Conservation (phyloP, 495 filamentous ascomycete species). For the Cryomyces minteri region DNA sequence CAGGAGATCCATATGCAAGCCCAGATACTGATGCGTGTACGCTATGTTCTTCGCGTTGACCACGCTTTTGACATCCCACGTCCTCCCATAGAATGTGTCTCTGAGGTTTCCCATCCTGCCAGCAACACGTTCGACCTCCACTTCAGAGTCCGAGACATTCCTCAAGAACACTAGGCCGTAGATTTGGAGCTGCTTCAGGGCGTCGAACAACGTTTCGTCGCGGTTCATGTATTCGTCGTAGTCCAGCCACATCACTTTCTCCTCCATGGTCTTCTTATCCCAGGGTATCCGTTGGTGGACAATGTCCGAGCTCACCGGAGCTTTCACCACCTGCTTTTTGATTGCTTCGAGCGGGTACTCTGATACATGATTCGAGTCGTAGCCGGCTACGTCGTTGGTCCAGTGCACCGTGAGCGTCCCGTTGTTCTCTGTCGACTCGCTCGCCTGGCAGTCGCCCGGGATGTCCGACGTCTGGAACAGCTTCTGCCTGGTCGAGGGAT, state of each 20-base stretch:
- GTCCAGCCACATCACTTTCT: conserved; percentile 31
- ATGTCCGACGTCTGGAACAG: conserved; percentile 60
- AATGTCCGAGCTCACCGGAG: background rate
- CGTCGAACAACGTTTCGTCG: conserved; percentile 30
- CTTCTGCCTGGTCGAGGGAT: conserved; percentile 68
- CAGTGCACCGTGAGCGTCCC: conserved; percentile 38
- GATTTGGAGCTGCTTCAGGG: conserved; percentile 31
- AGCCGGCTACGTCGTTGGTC: conserved; percentile 36
- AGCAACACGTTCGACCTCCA: conserved; percentile 47
- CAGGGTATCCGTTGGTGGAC: conserved; percentile 17
- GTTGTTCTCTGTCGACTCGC: conserved; percentile 13
- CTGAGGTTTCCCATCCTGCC: conserved; percentile 53
- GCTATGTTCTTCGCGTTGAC: conserved; percentile 75
- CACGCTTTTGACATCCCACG: conserved; percentile 71
- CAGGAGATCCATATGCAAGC: conserved; percentile 81
- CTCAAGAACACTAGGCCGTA: conserved; percentile 59
- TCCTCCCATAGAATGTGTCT: conserved; percentile 73
- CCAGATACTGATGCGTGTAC: conserved; percentile 62
- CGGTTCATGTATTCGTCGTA: conserved; percentile 51
- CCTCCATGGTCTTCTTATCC: conserved; percentile 21
- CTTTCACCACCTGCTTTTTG: background rate
- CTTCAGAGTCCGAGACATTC: conserved; percentile 43
- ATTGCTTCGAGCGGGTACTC: background rate
- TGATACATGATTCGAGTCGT: conserved; percentile 29
- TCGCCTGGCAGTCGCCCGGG: conserved; percentile 29